Conservation (phyloP, 23 red algal species). For the Gracilariopsis chorda region DNA sequence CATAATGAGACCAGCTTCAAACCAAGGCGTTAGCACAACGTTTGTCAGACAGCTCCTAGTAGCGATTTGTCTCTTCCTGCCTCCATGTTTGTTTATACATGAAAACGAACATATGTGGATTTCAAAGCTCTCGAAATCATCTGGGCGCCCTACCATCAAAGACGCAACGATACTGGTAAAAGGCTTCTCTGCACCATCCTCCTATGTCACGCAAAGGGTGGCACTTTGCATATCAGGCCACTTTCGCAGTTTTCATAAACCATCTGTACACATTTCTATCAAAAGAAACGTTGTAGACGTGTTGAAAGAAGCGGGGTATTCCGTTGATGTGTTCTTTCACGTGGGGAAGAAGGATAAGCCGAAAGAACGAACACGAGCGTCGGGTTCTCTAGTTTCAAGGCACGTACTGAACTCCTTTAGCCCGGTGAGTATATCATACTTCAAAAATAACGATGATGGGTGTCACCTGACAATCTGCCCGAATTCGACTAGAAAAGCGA, state of each 20-base stretch:
- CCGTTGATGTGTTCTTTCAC: conserved; percentile 48
- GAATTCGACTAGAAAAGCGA: not conserved
- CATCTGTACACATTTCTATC: conserved; percentile 29
- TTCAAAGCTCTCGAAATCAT: not conserved
- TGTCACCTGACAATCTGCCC: not conserved
- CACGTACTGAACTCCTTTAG: not conserved
- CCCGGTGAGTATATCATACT: not conserved
- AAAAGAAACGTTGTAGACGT: conserved; percentile 1
- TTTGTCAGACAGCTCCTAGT: not conserved
- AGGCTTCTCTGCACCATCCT: not conserved
- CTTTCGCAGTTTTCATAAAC: conserved; percentile 6
- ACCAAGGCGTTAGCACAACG: not conserved
- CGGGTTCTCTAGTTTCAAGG: not conserved
- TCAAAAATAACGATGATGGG: not conserved
- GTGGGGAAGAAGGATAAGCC: conserved; percentile 1
- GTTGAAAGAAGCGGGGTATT: not conserved
- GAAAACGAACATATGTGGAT: conserved; percentile 6
- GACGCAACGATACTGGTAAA: not conserved
- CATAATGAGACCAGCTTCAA: not conserved
- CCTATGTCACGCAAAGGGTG: not conserved
- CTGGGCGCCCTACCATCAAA: not conserved
- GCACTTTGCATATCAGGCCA: conserved; percentile 36
- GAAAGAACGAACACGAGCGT: not conserved
- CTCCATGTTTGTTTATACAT: not conserved
- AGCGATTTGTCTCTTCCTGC: not conserved